Conservation (phyloP, 2,329 filamentous ascomycete genomes). For the Diaporthe sp. region DNA sequence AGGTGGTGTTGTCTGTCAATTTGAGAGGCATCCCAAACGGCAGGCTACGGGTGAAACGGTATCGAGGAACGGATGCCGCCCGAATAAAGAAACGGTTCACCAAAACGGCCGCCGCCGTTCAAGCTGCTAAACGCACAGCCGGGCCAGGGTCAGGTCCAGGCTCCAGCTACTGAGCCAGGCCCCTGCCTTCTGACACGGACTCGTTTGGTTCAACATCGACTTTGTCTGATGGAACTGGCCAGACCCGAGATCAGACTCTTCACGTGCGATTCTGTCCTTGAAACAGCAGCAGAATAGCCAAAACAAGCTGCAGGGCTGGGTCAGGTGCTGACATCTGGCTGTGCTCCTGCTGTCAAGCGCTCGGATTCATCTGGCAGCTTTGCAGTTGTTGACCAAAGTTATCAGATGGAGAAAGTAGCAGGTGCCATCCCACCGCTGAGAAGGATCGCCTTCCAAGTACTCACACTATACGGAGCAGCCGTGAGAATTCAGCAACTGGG, state of each 20-base stretch:
- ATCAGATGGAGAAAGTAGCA: neutral
- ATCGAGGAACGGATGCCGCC: neutral
- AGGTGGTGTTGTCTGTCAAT: neutral
- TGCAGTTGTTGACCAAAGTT: no score
- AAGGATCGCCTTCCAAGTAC: no score
- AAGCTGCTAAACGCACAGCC: neutral
- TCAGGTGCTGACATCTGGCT: no score
- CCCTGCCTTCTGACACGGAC: neutral
- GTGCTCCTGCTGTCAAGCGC: neutral
- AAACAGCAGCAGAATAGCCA: neutral
- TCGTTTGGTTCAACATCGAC: neutral
- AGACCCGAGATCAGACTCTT: constrained; percentile 1
- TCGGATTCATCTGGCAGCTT: neutral
- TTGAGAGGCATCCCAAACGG: neutral
- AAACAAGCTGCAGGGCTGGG: neutral
- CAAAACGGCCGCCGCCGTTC: neutral
- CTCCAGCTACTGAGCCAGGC: neutral
- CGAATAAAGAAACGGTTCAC: neutral
- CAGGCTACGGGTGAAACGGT: neutral
- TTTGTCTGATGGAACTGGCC: neutral
- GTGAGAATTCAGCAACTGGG: neutral
- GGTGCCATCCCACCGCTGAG: neutral
- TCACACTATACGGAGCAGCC: no score
- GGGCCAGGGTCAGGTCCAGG: neutral
- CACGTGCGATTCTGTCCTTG: neutral